Evolutionary conservation across 768 basidiomycete genomes (phyloP), one percentile per base, ranked within the genome.

Genomic region (Russula ochroleuca): DNA sequence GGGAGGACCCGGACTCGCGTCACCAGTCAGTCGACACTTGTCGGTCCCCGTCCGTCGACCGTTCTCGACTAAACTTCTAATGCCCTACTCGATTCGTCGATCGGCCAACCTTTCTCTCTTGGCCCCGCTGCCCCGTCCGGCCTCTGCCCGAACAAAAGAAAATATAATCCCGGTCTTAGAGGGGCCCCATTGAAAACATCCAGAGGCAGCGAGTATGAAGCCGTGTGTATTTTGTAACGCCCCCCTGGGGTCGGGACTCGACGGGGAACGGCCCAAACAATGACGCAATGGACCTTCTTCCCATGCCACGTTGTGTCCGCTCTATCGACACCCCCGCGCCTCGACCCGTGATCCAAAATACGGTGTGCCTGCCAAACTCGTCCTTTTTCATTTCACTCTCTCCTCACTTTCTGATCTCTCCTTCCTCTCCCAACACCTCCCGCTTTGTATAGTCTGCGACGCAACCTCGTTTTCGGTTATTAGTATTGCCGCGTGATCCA

Each of bases 291-390:
- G 25, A 1, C 10, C 9, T 52, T 47, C 50, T 43, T 25, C 23
- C 57, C 31, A 21, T 15, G 52, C 43, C 58, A 59, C 57, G 58
- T 55, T 64, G 47, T 41, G 37, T 45, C 63, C 63, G 58, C 63
- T 64, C 52, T 64, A 64, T 64, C 63, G 63, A 64, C 58, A 54
- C 57, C 63, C 63, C 63, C 63, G 63, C 58, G 63, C 58, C 63
- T 54, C 47, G 63, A 64, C 63, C 57, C 43, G 57, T 48, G 40
- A 62, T 41, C 45, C 37, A 56, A 61, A 53, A 43, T 43, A 53
- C 33, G 41, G 40, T 47, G 37, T 58, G 35, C 31, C 60, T 40
- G 7, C 47, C 54, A 25, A 23, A 14, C 47, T 56, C 48, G 48
- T 33, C 21, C 2, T 11, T 28, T 45, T 57, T 63, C 53, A 62